These are phyloP conservation scores for Tetrapisispora pingtungensis DNA, from an alignment of 805 yeast species.

Conservation along the genomic window DNA sequence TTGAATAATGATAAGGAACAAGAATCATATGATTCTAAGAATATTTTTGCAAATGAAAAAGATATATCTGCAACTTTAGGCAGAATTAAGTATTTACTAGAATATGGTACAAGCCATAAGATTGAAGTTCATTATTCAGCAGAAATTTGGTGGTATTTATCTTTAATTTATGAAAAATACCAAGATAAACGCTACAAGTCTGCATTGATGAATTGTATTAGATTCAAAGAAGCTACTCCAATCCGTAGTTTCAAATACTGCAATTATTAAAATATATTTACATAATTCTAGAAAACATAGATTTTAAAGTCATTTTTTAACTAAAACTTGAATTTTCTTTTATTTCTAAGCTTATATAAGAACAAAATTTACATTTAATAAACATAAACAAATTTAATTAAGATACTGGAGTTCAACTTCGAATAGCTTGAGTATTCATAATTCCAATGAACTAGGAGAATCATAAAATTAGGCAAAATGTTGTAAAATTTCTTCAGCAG, in stretches of 20 bases:
- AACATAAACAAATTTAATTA: too few species aligned
- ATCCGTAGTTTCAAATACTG: conserved; percentile 34
- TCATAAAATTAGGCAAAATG: conserved; percentile 17
- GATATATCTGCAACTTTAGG: conserved; percentile 56
- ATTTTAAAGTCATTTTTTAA: not conserved
- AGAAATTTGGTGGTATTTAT: conserved; percentile 64
- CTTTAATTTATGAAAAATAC: conserved; percentile 49
- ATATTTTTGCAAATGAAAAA: conserved; percentile 40
- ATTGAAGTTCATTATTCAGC: conserved; percentile 36
- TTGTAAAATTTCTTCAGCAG: conserved; percentile 44
- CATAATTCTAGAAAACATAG: not conserved
- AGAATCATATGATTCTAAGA: not conserved
- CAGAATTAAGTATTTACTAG: conserved; percentile 36
- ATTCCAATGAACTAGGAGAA: too few species aligned
- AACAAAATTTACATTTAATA: too few species aligned
- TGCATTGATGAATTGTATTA: conserved; percentile 54
- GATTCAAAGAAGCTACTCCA: conserved; percentile 52
- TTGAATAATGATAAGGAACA: not conserved
- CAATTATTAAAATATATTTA: conserved; percentile 10
- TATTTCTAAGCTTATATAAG: too few species aligned
- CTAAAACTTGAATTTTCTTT: too few species aligned
- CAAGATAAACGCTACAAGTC: conserved; percentile 43
- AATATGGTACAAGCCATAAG: conserved; percentile 27
- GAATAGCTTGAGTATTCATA: too few species aligned
- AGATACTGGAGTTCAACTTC: too few species aligned